Conservation (phyloP, 768 basidiomycete species). For the Saitozyma podzolica region DNA sequence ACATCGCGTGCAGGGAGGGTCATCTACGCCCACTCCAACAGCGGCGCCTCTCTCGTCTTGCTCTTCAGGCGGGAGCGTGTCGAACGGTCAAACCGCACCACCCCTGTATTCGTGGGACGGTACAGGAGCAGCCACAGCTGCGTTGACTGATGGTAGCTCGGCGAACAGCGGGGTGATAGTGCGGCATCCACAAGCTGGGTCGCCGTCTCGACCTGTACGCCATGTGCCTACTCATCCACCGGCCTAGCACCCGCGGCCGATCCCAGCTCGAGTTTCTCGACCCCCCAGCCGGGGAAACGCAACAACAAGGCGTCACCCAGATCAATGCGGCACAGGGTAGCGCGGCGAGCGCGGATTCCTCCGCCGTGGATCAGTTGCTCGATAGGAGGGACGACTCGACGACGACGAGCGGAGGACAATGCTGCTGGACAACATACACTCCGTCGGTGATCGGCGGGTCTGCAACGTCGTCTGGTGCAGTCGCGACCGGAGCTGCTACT, state of each 20-base stretch:
- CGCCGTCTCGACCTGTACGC: conserved; percentile 17
- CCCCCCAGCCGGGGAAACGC: conserved; percentile 18
- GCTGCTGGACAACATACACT: conserved; percentile 46
- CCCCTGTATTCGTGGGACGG: conserved; percentile 20
- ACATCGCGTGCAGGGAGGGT: not conserved
- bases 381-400: conserved; percentile 19
- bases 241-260: not conserved
- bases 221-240: conserved; percentile 8
- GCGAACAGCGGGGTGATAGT: not conserved
- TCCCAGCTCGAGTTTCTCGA: conserved; percentile 4
- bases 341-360: no score
- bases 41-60: conserved; percentile 25
- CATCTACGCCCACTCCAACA: conserved; percentile 11
- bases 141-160: not conserved
- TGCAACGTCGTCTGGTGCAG: not conserved
- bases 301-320: not conserved
- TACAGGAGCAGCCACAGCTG: conserved; percentile 1
- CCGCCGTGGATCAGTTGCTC: not conserved
- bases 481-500: not conserved
- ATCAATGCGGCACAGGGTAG: no score
- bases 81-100: conserved; percentile 31
- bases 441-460: conserved; percentile 30
- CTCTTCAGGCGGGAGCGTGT: conserved; percentile 20
- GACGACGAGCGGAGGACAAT: conserved; percentile 33
- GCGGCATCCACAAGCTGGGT: conserved; percentile 15